These are phyloP conservation scores for Ramaria sp. DNA, from an alignment of 768 basidiomycete species.

Conservation along the genomic window DNA sequence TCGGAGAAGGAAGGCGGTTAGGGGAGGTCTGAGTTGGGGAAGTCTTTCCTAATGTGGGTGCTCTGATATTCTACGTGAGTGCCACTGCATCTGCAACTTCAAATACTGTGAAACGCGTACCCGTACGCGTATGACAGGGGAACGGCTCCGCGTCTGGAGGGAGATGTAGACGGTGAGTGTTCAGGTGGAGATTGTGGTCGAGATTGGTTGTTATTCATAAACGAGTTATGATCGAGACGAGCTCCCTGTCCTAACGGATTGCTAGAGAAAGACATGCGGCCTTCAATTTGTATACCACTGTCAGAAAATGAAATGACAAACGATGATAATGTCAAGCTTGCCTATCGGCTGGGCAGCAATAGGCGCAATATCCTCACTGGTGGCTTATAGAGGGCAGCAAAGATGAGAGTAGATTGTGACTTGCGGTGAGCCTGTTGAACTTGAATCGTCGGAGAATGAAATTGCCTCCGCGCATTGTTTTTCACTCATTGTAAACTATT, in stretches of 20 bases:
- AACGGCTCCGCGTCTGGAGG: slow-evolving; percentile 23
- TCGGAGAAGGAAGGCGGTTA: slow-evolving; percentile 8
- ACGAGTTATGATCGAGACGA: slow-evolving; percentile 72
- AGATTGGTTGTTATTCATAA: slow-evolving; percentile 43
- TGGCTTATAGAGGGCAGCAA: background rate
- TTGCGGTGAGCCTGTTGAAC: background rate
- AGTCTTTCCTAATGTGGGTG: slow-evolving; percentile 2
- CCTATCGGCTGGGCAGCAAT: background rate
- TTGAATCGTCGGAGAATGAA: background rate
- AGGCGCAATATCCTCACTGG: background rate
- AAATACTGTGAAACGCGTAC: slow-evolving; percentile 27
- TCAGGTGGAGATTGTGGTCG: slow-evolving; percentile 23
- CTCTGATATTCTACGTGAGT: slow-evolving; percentile 47
- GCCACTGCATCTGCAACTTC: slow-evolving; percentile 47
- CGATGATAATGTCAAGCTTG: background rate
- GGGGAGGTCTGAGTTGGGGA: slow-evolving; percentile 8
- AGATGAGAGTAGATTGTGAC: background rate
- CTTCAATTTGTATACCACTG: background rate
- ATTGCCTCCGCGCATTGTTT: background rate
- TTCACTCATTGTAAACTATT: too few relatives aligned
- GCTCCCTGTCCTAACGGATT: slow-evolving; percentile 79
- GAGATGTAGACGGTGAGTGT: slow-evolving; percentile 23
- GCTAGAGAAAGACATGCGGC: slow-evolving; percentile 74
- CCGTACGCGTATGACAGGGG: slow-evolving; percentile 64
- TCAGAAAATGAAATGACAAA: background rate